phyloP scores from a whole-genome alignment of 2,329 filamentous ascomycete genomes.

The Ophiostoma quercus region DNA sequence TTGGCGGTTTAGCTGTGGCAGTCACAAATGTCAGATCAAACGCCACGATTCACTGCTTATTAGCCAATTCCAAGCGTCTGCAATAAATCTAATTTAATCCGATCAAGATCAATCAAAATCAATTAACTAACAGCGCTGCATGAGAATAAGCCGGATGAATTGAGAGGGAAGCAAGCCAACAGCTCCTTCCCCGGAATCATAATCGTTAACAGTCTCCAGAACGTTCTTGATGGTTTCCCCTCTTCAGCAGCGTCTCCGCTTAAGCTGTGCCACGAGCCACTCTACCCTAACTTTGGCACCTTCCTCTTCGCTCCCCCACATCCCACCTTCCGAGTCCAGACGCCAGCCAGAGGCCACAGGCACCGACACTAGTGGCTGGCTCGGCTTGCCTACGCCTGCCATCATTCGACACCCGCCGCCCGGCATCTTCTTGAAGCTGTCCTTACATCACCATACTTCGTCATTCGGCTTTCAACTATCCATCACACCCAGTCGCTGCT shows the following conservation, averaged over 20 bases:
- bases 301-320: slow-evolving; percentile 11
- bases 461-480: not conserved
- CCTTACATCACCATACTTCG: not conserved
- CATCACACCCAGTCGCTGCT: not conserved
- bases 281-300: slow-evolving; percentile 4
- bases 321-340: slow-evolving; percentile 4
- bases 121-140: not conserved
- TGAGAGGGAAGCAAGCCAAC: not conserved
- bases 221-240: slow-evolving; percentile 7
- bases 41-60: not conserved
- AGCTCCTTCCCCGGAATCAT: not conserved
- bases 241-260: slow-evolving; percentile 14
- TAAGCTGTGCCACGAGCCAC: not conserved
- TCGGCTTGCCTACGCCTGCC: not conserved
- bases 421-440: not conserved
- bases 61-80: not conserved
- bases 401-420: not conserved
- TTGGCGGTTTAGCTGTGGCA: not conserved
- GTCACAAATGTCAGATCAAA: not conserved
- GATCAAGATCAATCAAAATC: not conserved
- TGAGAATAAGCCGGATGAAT: not conserved
- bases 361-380: slow-evolving; percentile 7
- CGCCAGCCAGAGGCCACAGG: not conserved
- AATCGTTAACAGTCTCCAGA: not conserved
- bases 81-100: not conserved